These are phyloP conservation scores for Apiotrichum sp. DNA, from an alignment of 1,284 basidiomycete species.

Conservation along the genomic window DNA sequence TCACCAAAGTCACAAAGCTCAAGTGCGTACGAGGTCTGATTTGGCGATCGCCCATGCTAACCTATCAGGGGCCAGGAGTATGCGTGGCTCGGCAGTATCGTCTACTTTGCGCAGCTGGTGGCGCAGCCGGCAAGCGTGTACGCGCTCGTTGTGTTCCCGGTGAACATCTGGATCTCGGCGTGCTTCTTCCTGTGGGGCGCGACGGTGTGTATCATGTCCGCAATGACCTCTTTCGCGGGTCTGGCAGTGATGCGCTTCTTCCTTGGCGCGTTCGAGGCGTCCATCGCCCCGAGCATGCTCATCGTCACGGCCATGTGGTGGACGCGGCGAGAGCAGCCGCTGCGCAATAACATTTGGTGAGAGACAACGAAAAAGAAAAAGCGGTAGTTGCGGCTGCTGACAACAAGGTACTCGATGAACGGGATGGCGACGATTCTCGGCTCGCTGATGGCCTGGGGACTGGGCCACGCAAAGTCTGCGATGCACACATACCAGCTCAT, in stretches of 20 bases:
- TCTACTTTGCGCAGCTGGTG: conserved; percentile 24
- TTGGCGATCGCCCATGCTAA: too few relatives aligned
- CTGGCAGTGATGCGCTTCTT: conserved; percentile 36
- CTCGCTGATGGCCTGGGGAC: too few relatives aligned
- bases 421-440: conserved; percentile 4
- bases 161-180: conserved; percentile 15
- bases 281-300: conserved; percentile 14
- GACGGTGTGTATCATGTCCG: conserved; percentile 32
- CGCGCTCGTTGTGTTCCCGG: conserved; percentile 24
- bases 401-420: conserved; percentile 41
- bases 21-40: too few relatives aligned
- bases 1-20: too few relatives aligned
- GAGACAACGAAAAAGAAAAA: conserved; percentile 13
- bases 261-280: conserved; percentile 35
- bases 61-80: conserved; percentile 7
- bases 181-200: conserved; percentile 26
- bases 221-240: conserved; percentile 29
- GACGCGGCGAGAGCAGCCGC: conserved; percentile 38
- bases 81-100: conserved; percentile 21
- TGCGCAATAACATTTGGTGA: conserved; percentile 34
- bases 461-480: too few relatives aligned
- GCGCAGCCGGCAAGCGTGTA: conserved; percentile 22
- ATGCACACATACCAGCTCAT: too few relatives aligned
- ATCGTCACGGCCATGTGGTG: conserved; percentile 37
- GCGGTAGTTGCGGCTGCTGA: conserved; percentile 40